Evolutionary conservation across 176 grass and related monocot genomes (phyloP).

Genomic region (Rhynchospora tenuis): DNA sequence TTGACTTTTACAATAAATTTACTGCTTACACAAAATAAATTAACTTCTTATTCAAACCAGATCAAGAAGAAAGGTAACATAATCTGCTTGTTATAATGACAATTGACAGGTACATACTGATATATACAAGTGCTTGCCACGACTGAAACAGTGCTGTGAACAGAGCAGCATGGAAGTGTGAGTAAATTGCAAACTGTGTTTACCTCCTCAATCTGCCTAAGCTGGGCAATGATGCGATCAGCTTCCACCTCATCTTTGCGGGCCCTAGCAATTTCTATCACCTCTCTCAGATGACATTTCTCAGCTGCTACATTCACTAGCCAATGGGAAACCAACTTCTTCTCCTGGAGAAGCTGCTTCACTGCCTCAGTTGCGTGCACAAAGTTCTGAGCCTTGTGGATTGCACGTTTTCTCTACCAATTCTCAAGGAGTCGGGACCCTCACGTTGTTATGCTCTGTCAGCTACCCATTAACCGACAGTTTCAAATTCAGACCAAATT

Average conservation of each 20-base stretch:
- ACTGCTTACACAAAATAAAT: too few relatives aligned
- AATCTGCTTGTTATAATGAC: too few relatives aligned
- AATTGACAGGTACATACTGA: too few relatives aligned
- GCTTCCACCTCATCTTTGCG: conserved; percentile 45
- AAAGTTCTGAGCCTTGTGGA: conserved; percentile 47
- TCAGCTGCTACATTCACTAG: conserved; percentile 86
- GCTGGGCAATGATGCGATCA: conserved; percentile 46
- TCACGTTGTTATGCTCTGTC: conserved; percentile 51
- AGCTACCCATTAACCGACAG: neutral
- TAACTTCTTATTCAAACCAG: too few relatives aligned
- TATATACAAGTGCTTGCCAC: too few relatives aligned
- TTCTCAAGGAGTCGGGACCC: conserved; percentile 68
- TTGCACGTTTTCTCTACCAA: conserved; percentile 71
- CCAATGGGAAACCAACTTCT: conserved; percentile 67
- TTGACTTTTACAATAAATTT: too few relatives aligned
- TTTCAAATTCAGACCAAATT: neutral
- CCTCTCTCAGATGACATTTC: conserved; percentile 66
- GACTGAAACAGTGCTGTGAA: too few relatives aligned
- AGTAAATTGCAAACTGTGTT: too few relatives aligned
- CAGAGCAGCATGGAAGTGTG: too few relatives aligned
- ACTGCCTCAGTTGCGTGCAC: conserved; percentile 69
- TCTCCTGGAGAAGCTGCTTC: conserved; percentile 50
- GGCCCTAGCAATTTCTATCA: conserved; percentile 54
- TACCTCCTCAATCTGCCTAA: too few relatives aligned
- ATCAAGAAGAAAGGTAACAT: too few relatives aligned